Base-by-base conservation (phyloP, 805 yeast species). In the Metschnikowia henanensis region DNA sequence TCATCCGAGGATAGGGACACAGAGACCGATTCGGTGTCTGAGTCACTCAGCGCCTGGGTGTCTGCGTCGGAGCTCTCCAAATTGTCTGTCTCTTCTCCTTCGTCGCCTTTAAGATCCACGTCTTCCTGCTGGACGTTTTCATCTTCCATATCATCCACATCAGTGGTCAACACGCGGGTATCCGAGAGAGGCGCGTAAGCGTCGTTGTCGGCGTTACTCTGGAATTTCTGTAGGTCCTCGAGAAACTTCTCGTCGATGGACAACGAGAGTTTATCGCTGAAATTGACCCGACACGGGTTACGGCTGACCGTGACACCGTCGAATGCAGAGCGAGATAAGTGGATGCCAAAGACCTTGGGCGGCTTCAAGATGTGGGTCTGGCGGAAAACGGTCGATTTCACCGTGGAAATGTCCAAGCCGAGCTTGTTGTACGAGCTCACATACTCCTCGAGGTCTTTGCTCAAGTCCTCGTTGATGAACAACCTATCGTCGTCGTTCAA, bases 261-360 rank as follows among this genome's bases (percentile, higher is more conserved):
- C 44, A 84, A 52, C n/a, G 68, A 55, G 53, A 79, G 53, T 15
- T 57, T 58, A 52, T 84, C 91, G 9, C 77, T 80, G 55, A 86
- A 84, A 7, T 68, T 60, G 5, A 89, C 89, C 41, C 80, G 70
- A 61, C 96, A 87, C 8, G 87, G 69, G 63, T 88, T 91, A 53
- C 96, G 77, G 7, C 83, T 73, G 2, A 86, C 78, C 15, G 75
- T 78, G 32, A 79, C 79, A 7, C 86, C 88, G 37, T 79, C 75
- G 58, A 77, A 90, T 32, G 85, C 76, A 0, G 97, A 91, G 55
- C 98, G 73, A 8, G 96, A 88, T 32, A 94, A 65, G 61, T 92
- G 98, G n/a, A 92, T 66, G 0, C 87, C 78, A 38, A 94, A 70
- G 6, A 87, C 66, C 42, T 77, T 73, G 0, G 99, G 97, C 4